phyloP scores from a whole-genome alignment of 257 asterid species.

The Nicotiana knightiana region DNA sequence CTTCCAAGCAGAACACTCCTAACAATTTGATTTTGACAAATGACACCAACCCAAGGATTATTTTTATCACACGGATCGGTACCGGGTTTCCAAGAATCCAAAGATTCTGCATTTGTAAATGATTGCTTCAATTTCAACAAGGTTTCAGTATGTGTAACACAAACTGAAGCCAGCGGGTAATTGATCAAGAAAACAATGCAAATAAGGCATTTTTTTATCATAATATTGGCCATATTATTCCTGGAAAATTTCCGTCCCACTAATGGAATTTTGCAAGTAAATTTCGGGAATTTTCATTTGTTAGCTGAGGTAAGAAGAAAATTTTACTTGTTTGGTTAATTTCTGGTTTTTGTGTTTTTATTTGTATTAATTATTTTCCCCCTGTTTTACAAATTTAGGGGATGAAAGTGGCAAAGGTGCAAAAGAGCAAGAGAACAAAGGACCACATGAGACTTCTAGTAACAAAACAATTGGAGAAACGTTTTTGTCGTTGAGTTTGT shows the following conservation, averaged over 20 bases:
- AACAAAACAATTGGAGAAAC: constrained; percentile 32
- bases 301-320: background rate
- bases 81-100: constrained; percentile 68
- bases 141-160: constrained; percentile 52
- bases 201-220: constrained; percentile 26
- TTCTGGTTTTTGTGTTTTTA: background rate
- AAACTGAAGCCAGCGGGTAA: constrained; percentile 6
- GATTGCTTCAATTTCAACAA: constrained; percentile 50
- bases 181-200: constrained; percentile 24
- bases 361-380: background rate
- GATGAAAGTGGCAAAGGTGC: background rate
- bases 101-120: constrained; percentile 34
- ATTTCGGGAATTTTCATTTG: background rate
- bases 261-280: background rate
- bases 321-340: background rate
- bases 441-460: background rate
- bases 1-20: constrained; percentile 39
- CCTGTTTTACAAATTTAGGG: background rate
- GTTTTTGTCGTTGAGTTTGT: constrained; percentile 25
- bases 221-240: constrained; percentile 35
- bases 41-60: constrained; percentile 46
- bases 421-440: constrained; percentile 9
- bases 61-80: constrained; percentile 44
- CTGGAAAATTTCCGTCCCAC: background rate
- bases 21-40: constrained; percentile 41